Base-by-base conservation (phyloP, 2,329 filamentous ascomycete species). In the Passalora sequoiae region DNA sequence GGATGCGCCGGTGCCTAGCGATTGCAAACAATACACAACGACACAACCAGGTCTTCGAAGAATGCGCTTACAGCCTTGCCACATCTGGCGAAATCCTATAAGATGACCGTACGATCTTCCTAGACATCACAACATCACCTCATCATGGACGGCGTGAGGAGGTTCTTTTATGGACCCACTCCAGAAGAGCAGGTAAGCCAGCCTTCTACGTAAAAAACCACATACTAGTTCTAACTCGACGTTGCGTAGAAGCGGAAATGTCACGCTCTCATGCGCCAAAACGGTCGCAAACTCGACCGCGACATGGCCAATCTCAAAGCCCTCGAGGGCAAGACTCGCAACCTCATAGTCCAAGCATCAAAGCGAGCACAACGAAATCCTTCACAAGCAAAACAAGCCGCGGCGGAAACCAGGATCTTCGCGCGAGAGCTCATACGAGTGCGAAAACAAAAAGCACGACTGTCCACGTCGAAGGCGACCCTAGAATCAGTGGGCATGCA, bases 401-500 rank as follows among this genome's bases (percentile, higher is more conserved):
- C 80, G 42, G 77, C 80, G 52, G 91, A 97, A 62, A 85, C 86
- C 29, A 87, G 92, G 55, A 83, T 84, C 52, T 95, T 96, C 66
- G 92, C 92, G 17, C 78, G 81, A 54, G 91, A 96, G 67, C 77
- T 97, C 38, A 80, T 97, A 51, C 82, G 86, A 40, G 79, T 87
- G 47, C 85, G 92, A 53, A 86, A 84, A 63, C 82, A 89, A 51
- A 77, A 76, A 13, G 70, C 75, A 21, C 81, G 92, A 4, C 76
- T 97, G 28, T 75, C 84, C 13, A 97, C 91, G 0, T 84, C 83
- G 58, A 94, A 94, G 64, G 92, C 92, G 2, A 92, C 97, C 69
- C 78, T 98, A 36, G 82, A 83, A 63, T 91, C 84, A 55, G 91
- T 98, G 31, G 84, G 91, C 67, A 94, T 97, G 89, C 92, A 97